Evolutionary conservation across 1,284 basidiomycete species (phyloP).

Genomic region (Ganoderma boninense): DNA sequence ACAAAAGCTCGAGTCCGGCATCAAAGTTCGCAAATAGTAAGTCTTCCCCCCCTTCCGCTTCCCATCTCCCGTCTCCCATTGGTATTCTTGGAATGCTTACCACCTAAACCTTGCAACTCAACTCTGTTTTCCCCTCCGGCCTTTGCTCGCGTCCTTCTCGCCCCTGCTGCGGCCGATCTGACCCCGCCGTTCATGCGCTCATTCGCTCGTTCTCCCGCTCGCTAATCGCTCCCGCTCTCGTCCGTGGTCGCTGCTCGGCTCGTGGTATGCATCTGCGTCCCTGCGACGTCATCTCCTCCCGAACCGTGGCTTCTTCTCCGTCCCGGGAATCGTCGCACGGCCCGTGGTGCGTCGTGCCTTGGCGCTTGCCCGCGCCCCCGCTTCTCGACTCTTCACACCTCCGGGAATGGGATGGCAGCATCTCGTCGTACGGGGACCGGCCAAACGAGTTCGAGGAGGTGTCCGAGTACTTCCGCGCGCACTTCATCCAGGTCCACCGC

Average conservation of each 20-base stretch:
- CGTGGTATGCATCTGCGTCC: neutral
- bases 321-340: neutral
- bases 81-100: conserved; percentile 2
- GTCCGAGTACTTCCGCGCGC: conserved; percentile 80
- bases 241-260: neutral
- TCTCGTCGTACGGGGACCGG: conserved; percentile 80
- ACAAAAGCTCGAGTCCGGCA: conserved; percentile 69
- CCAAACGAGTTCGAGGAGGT: conserved; percentile 77
- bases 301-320: neutral
- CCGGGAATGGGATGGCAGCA: conserved; percentile 50
- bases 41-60: conserved; percentile 35
- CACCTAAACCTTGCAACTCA: conserved; percentile 7
- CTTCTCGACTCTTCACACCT: neutral
- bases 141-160: conserved; percentile 7
- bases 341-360: neutral
- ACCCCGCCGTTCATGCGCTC: neutral
- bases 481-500: conserved; percentile 78
- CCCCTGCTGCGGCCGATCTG: conserved; percentile 26
- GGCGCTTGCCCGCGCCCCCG: neutral
- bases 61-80: neutral
- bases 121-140: neutral
- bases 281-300: conserved; percentile 3
- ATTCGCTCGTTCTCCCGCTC: neutral
- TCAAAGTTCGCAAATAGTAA: conserved; percentile 76
- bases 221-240: neutral